Base-by-base conservation (phyloP, 2,329 filamentous ascomycete species). In the Xylaria sp. region DNA sequence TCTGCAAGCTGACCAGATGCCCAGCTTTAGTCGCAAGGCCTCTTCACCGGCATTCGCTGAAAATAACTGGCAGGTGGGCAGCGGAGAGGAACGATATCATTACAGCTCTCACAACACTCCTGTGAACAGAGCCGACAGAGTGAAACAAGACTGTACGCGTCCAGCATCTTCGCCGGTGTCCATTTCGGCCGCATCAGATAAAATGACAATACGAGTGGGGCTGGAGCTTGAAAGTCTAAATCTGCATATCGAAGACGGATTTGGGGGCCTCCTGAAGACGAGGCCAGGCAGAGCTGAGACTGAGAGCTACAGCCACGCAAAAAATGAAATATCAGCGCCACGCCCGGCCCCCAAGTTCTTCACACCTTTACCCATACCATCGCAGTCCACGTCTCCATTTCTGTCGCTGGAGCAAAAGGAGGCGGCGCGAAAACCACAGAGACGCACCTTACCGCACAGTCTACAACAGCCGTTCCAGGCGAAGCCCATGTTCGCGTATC, bases 151-250 rank as follows among this genome's bases (percentile, higher is more conserved):
- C 15, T 28, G n/a, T 9, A 11, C 26, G 17, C 56, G 46, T 17
- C 26, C 42, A 11, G 38, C 13, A 54, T 59, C 36, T 15, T 26
- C 58, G 46, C 51, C 62, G 9, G 59, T 38, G 26, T 48, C 66
- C 11, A 28, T 59, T 31, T 49, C 62, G n/a, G 44, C 17, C 26
- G 11, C 49, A n/a, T 61, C 66, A 1, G 66, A 65, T 31, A 13
- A 11, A 58, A 68, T 70, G 57, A 70, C 65, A n/a, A 70, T 70
- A 54, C 38, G 38, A 46, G 61, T 70, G 11, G 67, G 65, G 15
- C 11, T 70, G 31, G 46, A 61, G 11, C 1, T 65, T 38, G 11
- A 57, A 9, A 65, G 38, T 15, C 13, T 48, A 20, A 59, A 17
- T 17, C 28, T 33, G 17, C 26, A 57, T 20, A 17, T 5, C 54